Evolutionary conservation across 495 filamentous ascomycete genomes (phyloP).

Genomic region (Penicillium flavigenum): DNA sequence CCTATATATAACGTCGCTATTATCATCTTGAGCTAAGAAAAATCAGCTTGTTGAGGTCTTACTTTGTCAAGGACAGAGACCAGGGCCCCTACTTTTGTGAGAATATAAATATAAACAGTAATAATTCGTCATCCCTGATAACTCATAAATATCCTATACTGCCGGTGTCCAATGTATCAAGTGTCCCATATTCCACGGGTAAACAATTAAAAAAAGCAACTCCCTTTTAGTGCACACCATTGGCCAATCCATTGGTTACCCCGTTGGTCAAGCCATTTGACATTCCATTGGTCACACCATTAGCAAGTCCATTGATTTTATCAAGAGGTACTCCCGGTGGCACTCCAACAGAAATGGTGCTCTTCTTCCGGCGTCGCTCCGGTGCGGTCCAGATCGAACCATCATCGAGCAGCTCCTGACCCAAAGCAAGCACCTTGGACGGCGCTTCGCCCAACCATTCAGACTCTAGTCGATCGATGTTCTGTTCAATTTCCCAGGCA

Average conservation of each 20-base stretch:
- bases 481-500: conserved; percentile 50
- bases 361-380: conserved; percentile 19
- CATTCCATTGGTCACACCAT: conserved; percentile 11
- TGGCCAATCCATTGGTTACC: conserved; percentile 14
- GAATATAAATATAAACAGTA: background rate
- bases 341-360: conserved; percentile 25
- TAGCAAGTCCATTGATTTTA: conserved; percentile 21
- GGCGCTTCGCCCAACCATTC: conserved; percentile 48
- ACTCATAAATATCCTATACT: background rate
- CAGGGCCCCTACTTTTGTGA: background rate
- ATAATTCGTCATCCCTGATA: background rate
- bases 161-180: background rate
- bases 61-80: too few species aligned
- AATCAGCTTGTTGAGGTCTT: too few species aligned
- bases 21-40: too few species aligned
- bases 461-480: conserved; percentile 41
- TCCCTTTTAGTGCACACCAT: conserved; percentile 16
- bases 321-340: conserved; percentile 24
- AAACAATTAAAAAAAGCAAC: background rate
- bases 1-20: too few species aligned
- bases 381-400: conserved; percentile 27
- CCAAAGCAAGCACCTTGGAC: conserved; percentile 34
- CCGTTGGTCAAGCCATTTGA: conserved; percentile 15
- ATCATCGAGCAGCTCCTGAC: conserved; percentile 41
- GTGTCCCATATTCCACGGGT: background rate